phyloP scores from a whole-genome alignment of 192 early-diverging fungal species.

The Entomortierella parvispora region DNA sequence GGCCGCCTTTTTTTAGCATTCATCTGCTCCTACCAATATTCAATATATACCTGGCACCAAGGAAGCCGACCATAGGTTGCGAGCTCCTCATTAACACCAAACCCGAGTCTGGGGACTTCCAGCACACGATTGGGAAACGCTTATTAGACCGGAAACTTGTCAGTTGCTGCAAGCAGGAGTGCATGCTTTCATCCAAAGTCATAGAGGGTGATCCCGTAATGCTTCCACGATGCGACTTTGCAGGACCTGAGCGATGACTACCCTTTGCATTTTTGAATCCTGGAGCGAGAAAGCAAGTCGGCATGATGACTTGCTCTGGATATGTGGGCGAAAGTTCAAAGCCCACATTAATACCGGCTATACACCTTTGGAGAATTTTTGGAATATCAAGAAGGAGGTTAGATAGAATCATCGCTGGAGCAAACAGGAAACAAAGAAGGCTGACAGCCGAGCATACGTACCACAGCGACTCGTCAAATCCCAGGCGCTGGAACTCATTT shows the following conservation, averaged over 20 bases:
- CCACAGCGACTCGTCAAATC: constrained; percentile 40
- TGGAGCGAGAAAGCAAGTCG: constrained; percentile 20
- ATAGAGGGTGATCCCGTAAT: background rate
- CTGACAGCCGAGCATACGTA: too few relatives aligned
- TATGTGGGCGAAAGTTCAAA: constrained; percentile 55
- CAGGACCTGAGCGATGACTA: background rate
- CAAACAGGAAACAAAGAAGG: too few relatives aligned
- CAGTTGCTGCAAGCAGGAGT: constrained; percentile 33
- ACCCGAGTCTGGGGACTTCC: constrained; percentile 42
- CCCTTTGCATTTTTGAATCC: constrained; percentile 2
- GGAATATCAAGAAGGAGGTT: background rate
- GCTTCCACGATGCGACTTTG: background rate
- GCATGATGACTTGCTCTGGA: constrained; percentile 53
- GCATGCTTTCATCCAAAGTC: background rate
- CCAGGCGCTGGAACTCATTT: constrained; percentile 47
- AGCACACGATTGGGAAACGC: constrained; percentile 54
- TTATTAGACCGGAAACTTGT: constrained; percentile 39
- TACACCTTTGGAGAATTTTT: constrained; percentile 36
- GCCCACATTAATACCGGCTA: constrained; percentile 39
- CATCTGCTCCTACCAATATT: too few relatives aligned
- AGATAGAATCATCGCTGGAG: background rate
- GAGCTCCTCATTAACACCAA: constrained; percentile 54
- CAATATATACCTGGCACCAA: constrained; percentile 50
- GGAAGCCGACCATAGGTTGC: constrained; percentile 56
- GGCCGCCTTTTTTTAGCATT: too few relatives aligned